Percentiles rank a stretch among this genome's conserved stretches.
Evolutionary conservation across 2,329 filamentous ascomycete genomes (phyloP).

Genomic region (Dryadomyces quercivorus): DNA sequence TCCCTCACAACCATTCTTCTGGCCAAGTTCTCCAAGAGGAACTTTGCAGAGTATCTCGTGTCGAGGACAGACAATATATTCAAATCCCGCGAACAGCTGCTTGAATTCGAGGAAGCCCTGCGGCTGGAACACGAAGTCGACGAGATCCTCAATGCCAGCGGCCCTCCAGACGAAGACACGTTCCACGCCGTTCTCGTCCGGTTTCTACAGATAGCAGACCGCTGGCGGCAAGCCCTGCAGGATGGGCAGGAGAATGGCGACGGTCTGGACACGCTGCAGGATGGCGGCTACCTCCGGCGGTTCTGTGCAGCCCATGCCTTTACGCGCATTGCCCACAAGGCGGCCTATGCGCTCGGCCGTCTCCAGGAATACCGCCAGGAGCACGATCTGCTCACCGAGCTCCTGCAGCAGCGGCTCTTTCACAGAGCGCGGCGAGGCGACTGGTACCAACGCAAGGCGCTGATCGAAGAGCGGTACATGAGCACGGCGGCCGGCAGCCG

Average conservation of each 20-base stretch:
- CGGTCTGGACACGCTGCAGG: constrained; percentile 63
- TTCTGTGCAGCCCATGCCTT: constrained; percentile 91
- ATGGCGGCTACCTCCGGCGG: constrained; percentile 78
- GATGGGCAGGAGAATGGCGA: constrained; percentile 73
- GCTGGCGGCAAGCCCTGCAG: constrained; percentile 63
- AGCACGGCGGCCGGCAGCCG: constrained; percentile 38
- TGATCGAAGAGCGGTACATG: constrained; percentile 96
- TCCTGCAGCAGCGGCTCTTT: constrained; percentile 73
- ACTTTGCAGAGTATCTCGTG: constrained; percentile 84
- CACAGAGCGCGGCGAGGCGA: constrained; percentile 72
- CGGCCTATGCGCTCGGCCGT: constrained; percentile 63
- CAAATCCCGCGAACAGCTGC: constrained; percentile 54
- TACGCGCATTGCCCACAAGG: constrained; percentile 85
- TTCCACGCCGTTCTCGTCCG: constrained; percentile 57
- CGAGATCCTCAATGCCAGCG: constrained; percentile 66
- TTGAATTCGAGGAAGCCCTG: constrained; percentile 85
- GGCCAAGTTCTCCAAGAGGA: constrained; percentile 74
- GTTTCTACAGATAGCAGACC: constrained; percentile 62
- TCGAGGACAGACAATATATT: constrained; percentile 87
- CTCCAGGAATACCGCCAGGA: constrained; percentile 73
- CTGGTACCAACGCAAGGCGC: constrained; percentile 92
- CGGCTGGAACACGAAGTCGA: constrained; percentile 74
- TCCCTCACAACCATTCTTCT: constrained; percentile 91
- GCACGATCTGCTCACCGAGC: constrained; percentile 58
- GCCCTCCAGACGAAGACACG: constrained; percentile 51